phyloP scores from a whole-genome alignment of 2,329 filamentous ascomycete species.

The Aspergillus transmontanensis region DNA sequence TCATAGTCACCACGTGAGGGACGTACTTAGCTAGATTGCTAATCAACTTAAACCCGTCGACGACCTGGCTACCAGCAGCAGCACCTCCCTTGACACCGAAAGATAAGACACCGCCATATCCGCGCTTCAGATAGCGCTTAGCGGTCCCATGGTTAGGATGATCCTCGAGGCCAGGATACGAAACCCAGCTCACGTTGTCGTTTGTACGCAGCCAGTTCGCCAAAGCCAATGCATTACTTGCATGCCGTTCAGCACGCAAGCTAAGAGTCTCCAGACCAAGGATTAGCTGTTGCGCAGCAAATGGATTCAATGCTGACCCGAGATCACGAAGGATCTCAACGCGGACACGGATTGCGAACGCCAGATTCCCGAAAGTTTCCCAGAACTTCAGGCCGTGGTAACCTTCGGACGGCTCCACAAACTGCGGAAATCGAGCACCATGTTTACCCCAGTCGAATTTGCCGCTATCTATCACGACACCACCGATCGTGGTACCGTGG shows the following conservation, averaged over 20 bases:
- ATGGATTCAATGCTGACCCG: conserved; percentile 81
- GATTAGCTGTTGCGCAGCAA: conserved; percentile 88
- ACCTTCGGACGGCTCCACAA: conserved; percentile 80
- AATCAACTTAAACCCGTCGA: conserved; percentile 92
- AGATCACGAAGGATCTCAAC: conserved; percentile 90
- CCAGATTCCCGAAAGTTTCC: conserved; percentile 80
- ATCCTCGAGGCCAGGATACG: conserved; percentile 83
- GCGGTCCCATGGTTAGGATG: conserved; percentile 79
- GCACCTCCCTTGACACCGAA: conserved; percentile 92
- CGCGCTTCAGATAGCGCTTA: conserved; percentile 82
- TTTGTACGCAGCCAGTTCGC: conserved; percentile 83
- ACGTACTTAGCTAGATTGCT: conserved; percentile 85
- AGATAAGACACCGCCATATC: conserved; percentile 87
- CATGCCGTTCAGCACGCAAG: conserved; percentile 82
- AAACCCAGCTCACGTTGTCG: conserved; percentile 86
- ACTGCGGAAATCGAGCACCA: conserved; percentile 83
- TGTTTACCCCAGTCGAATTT: conserved; percentile 94
- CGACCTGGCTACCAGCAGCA: conserved; percentile 79
- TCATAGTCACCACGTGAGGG: neutral
- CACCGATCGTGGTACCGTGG: conserved; percentile 88
- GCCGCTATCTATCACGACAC: conserved; percentile 82
- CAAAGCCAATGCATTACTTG: conserved; percentile 76
- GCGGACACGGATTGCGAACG: conserved; percentile 81
- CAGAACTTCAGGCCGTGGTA: conserved; percentile 95
- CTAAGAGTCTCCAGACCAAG: conserved; percentile 89